phyloP scores from a whole-genome alignment of 2,329 filamentous ascomycete genomes.

The Nakataea oryzae region DNA sequence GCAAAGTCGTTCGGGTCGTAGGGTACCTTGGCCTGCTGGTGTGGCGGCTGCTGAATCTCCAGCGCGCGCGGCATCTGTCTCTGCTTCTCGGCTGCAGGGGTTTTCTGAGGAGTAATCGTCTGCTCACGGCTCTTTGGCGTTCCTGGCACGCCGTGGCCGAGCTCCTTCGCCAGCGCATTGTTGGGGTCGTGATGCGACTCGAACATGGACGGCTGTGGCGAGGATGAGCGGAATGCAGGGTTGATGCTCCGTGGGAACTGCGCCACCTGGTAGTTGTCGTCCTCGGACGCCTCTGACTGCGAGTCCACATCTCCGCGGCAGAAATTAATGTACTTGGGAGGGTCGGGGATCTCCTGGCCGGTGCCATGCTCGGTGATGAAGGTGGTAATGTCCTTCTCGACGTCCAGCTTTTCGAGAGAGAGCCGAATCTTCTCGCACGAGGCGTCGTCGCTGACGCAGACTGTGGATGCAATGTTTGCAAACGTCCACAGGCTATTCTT shows the following conservation, averaged over 20 bases:
- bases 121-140: slow-evolving; percentile 37
- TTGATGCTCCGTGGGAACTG: slow-evolving; percentile 95
- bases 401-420: slow-evolving; percentile 84
- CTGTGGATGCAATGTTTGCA: slow-evolving; percentile 92
- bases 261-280: slow-evolving; percentile 85
- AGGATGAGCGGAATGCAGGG: slow-evolving; percentile 89
- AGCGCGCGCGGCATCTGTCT: not conserved
- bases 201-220: slow-evolving; percentile 85
- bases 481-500: slow-evolving; percentile 98
- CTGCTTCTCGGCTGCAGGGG: not conserved
- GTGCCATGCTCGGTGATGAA: slow-evolving; percentile 90
- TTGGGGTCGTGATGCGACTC: slow-evolving; percentile 87
- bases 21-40: not conserved
- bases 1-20: not conserved
- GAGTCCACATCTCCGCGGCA: slow-evolving; percentile 81
- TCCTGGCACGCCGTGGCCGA: slow-evolving; percentile 46
- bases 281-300: slow-evolving; percentile 73
- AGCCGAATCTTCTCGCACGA: slow-evolving; percentile 94
- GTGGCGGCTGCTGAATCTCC: not conserved
- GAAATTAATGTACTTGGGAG: slow-evolving; percentile 98
- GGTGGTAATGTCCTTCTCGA: slow-evolving; percentile 81
- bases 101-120: slow-evolving; percentile 41
- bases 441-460: slow-evolving; percentile 93
- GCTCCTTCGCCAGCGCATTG: slow-evolving; percentile 57
- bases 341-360: slow-evolving; percentile 92